A percentile compares a stretch with the other conserved stretches of the same genome.
Conservation (phyloP, 2,329 filamentous ascomycete genomes). For the Fusarium verticillioides region DNA sequence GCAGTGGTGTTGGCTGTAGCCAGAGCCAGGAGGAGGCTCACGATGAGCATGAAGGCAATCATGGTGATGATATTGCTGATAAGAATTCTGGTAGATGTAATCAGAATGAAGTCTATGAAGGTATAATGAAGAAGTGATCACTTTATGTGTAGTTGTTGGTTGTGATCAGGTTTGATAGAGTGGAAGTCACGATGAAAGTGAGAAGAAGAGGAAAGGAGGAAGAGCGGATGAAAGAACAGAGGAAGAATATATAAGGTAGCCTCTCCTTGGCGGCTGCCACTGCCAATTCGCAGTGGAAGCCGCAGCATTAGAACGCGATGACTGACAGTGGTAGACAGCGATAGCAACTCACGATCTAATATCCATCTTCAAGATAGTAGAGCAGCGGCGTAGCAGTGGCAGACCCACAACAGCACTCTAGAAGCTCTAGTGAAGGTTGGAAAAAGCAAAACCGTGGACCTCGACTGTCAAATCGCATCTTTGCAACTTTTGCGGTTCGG, state of each 20-base stretch:
- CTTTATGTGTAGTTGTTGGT: too few relatives aligned
- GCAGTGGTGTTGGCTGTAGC: background rate
- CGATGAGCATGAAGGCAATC: slow-evolving; percentile 4
- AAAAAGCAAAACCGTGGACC: slow-evolving; percentile 23
- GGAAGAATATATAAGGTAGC: slow-evolving; percentile 4
- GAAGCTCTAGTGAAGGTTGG: background rate
- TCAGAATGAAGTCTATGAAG: too few relatives aligned
- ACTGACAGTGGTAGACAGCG: background rate
- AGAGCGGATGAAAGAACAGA: background rate
- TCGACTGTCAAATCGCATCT: slow-evolving; percentile 1
- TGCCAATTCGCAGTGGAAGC: background rate
- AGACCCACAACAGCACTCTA: slow-evolving; percentile 7
- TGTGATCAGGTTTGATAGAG: too few relatives aligned
- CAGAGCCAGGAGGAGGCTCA: slow-evolving; percentile 11
- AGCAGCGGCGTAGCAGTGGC: slow-evolving; percentile 1
- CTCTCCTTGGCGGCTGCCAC: background rate
- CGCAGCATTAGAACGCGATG: background rate
- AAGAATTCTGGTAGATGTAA: too few relatives aligned
- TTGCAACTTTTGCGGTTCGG: slow-evolving; percentile 2
- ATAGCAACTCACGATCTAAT: slow-evolving; percentile 1
- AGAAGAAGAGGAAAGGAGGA: background rate
- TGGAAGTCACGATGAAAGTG: background rate
- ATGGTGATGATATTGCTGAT: background rate
- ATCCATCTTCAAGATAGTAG: background rate
- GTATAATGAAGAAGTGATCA: too few relatives aligned